A percentile compares a stretch with the other conserved stretches of the same genome.
Evolutionary conservation across 2,329 filamentous ascomycete species (phyloP).

Genomic region (Diaporthe humulicola): DNA sequence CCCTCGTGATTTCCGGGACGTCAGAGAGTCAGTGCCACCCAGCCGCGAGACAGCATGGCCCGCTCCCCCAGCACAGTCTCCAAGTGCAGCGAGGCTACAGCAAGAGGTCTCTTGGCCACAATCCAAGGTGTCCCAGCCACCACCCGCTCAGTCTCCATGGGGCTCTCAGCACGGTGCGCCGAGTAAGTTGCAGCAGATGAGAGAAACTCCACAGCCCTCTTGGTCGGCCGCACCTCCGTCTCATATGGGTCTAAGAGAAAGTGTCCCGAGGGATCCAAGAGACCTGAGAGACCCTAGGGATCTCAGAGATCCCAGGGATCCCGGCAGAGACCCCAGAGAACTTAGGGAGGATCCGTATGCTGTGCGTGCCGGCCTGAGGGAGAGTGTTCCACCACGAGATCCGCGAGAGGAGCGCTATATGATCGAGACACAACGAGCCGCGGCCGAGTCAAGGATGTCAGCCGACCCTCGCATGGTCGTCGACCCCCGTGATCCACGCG

Average conservation of each 20-base stretch:
- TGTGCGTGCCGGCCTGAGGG: conserved; percentile 31
- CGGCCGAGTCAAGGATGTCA: conserved; percentile 35
- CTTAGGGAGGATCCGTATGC: conserved; percentile 34
- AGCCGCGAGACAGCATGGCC: conserved; percentile 54
- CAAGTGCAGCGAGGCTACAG: conserved; percentile 45
- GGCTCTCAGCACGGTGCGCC: conserved; percentile 53
- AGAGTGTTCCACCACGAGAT: conserved; percentile 25
- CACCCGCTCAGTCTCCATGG: conserved; percentile 54
- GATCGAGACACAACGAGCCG: conserved; percentile 34
- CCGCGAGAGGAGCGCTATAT: conserved; percentile 38
- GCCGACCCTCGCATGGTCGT: conserved; percentile 36
- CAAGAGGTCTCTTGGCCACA: conserved; percentile 51
- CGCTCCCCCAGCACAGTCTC: conserved; percentile 44
- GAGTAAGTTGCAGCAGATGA: conserved; percentile 52
- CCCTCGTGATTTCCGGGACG: conserved; percentile 58
- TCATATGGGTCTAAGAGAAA: conserved; percentile 44
- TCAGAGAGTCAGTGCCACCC: conserved; percentile 56
- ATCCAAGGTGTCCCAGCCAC: conserved; percentile 51
- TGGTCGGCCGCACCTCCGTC: conserved; percentile 48
- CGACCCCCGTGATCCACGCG: conserved; percentile 36
- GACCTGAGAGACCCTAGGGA: conserved; percentile 11
- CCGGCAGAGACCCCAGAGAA: background rate
- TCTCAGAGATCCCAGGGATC: background rate
- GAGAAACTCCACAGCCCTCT: conserved; percentile 50
- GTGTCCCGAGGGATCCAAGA: conserved; percentile 27